Evolutionary conservation across 164 flowering plant genomes (phyloP), one percentile per base, ranked within the genome.

Genomic region (Stephania japonica): DNA sequence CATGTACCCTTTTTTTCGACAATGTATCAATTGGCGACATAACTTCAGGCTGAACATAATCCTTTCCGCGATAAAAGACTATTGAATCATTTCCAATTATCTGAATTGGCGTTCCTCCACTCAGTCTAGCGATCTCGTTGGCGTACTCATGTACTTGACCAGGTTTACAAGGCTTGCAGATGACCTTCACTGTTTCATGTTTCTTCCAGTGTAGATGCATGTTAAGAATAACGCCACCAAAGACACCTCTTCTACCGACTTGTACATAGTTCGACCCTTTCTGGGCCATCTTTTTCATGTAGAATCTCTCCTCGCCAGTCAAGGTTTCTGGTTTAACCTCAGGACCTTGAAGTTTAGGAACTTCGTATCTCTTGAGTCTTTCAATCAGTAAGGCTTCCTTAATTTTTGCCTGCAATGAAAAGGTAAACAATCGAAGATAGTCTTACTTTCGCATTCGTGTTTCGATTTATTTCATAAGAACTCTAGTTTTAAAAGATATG

Each of bases 121-220:
- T 94, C 80, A 94, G 77, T 84, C 97, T 85, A 44, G 97, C 91
- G 64, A 94, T 85, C 79, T 92, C 98, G 18, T 83, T 49, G 7
- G 93, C 93, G 79, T 83, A 94, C 71, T 90, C 91, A 6, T 88
- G 87, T 1, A 92, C 78, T 73, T 91, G 92, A 62, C 94, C 95
- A 65, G 92, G 97, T 83, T 86, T 94, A 81, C 93, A 90, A 73
- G 89, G 87, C 72, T 91, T 92, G 86, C 91, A 92, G 42, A 91
- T 81, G 77, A 92, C 95, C 81, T 94, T 85, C n/a, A 92, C 93
- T 18, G 97, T 94, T 80, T 94, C 98, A 73, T 94, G 98, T 70
- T 86, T 91, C 85, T 94, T 94, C 98, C 98, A 94, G 72, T 94
- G 97, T 87, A 94, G 76, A 56, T 56, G 62, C 62, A 56, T 56